phyloP scores from a whole-genome alignment of 495 filamentous ascomycete species.

The Collariella sp. region DNA sequence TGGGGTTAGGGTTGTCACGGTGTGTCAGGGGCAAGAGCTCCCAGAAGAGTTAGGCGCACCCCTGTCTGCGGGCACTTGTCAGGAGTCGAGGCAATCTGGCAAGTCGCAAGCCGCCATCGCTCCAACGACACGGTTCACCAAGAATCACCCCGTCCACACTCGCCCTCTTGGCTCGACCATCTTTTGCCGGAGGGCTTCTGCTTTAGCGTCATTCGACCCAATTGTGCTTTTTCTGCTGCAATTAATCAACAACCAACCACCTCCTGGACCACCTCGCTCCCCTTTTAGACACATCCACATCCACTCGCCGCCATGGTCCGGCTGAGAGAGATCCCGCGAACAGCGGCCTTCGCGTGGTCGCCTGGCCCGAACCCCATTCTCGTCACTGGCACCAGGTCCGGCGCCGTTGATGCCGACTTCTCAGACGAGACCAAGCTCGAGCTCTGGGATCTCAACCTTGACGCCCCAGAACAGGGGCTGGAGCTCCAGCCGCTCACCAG shows the following conservation, averaged over 20 bases:
- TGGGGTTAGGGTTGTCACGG: slow-evolving; percentile 5
- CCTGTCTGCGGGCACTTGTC: slow-evolving; percentile 15
- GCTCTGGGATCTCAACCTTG: slow-evolving; percentile 85
- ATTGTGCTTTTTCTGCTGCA: slow-evolving; percentile 8
- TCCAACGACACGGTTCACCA: slow-evolving; percentile 2
- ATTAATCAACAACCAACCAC: background rate
- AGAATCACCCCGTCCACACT: slow-evolving; percentile 12
- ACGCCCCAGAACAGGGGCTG: slow-evolving; percentile 59
- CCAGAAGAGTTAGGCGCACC: slow-evolving; percentile 1
- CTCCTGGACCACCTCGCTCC: background rate
- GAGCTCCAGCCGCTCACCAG: slow-evolving; percentile 82
- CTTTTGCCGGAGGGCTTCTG: slow-evolving; percentile 17
- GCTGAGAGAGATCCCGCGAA: slow-evolving; percentile 89
- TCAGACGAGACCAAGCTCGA: slow-evolving; percentile 95
- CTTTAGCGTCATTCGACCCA: slow-evolving; percentile 9
- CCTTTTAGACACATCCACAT: slow-evolving; percentile 1
- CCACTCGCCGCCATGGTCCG: slow-evolving; percentile 65
- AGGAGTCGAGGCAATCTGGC: slow-evolving; percentile 27
- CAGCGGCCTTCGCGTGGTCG: slow-evolving; percentile 95
- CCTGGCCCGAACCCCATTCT: slow-evolving; percentile 69
- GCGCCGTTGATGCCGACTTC: slow-evolving; percentile 93
- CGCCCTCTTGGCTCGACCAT: slow-evolving; percentile 13
- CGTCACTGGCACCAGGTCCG: slow-evolving; percentile 90
- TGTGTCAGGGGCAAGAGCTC: background rate
- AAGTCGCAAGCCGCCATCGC: slow-evolving; percentile 20